Evolutionary conservation across 352 stramenopile genomes (phyloP).

Genomic region (Globisporangium alternatum): DNA sequence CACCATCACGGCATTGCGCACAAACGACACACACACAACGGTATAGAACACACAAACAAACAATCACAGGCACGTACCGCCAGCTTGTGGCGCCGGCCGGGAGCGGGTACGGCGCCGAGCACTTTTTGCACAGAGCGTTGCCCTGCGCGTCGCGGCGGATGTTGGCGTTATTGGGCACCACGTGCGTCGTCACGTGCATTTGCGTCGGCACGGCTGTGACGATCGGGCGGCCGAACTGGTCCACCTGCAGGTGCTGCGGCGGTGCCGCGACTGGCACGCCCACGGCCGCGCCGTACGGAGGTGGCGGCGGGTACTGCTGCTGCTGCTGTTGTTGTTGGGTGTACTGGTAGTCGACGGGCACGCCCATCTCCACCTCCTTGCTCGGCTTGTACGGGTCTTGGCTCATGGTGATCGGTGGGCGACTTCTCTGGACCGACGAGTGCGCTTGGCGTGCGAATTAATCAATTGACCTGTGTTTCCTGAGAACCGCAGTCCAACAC

Average conservation of each 20-base stretch:
- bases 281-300: slow-evolving; percentile 3
- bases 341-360: slow-evolving; percentile 16
- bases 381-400: slow-evolving; percentile 19
- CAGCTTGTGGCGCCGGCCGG: slow-evolving; percentile 67
- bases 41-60: background rate
- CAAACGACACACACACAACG: slow-evolving; percentile 1
- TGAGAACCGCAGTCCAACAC: background rate
- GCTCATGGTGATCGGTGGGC: slow-evolving; percentile 7
- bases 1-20: background rate
- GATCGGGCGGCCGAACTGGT: slow-evolving; percentile 23
- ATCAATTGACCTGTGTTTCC: background rate
- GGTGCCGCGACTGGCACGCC: background rate
- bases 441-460: background rate
- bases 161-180: slow-evolving; percentile 30
- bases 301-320: slow-evolving; percentile 8
- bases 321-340: slow-evolving; percentile 10
- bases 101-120: slow-evolving; percentile 63
- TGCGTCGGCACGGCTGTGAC: slow-evolving; percentile 23
- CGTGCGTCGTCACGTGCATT: slow-evolving; percentile 9
- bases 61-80: slow-evolving; percentile 26
- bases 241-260: slow-evolving; percentile 16
- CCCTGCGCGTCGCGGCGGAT: slow-evolving; percentile 47
- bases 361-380: slow-evolving; percentile 18
- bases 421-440: background rate
- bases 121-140: slow-evolving; percentile 78